A percentile compares a stretch with the other conserved stretches of the same genome.
Evolutionary conservation across 352 stramenopile species (phyloP).

Genomic region (Blastocystis sp.): DNA sequence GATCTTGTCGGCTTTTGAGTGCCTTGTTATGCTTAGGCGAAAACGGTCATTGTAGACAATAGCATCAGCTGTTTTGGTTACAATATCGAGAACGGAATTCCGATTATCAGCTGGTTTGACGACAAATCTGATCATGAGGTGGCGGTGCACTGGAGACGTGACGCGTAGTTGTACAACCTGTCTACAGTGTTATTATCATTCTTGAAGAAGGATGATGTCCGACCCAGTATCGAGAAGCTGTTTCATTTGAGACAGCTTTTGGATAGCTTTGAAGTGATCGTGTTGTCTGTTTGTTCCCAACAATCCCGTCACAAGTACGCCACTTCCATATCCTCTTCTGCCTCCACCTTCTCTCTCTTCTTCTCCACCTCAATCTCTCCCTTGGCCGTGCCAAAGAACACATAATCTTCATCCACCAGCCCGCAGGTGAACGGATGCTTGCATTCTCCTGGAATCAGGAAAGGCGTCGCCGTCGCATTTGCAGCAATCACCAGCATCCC

Average conservation of each 20-base stretch:
- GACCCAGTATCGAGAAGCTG: constrained; percentile 37
- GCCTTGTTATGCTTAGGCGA: constrained; percentile 1
- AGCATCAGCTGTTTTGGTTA: constrained; percentile 67
- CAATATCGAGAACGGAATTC: constrained; percentile 69
- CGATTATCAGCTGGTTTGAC: constrained; percentile 67
- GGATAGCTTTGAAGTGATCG: constrained; percentile 5
- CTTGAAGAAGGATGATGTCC: constrained; percentile 19
- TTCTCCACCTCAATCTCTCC: not conserved
- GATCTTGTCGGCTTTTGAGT: constrained; percentile 10
- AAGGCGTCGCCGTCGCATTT: not conserved
- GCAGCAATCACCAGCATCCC: not conserved
- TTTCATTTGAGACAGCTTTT: constrained; percentile 49
- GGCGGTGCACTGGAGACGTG: not conserved
- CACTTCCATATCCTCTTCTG: not conserved
- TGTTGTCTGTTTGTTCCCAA: constrained; percentile 1
- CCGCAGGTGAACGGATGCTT: not conserved
- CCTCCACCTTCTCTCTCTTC: not conserved
- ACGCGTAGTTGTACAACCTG: constrained; percentile 55
- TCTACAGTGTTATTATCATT: constrained; percentile 55
- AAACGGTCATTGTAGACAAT: constrained; percentile 69
- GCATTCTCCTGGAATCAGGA: not conserved
- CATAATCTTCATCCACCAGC: not conserved
- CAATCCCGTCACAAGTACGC: not conserved
- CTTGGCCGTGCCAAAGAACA: not conserved
- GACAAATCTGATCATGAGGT: constrained; percentile 64